phyloP scores from a whole-genome alignment of 768 basidiomycete genomes.

The Xerocomus spinulosus region DNA sequence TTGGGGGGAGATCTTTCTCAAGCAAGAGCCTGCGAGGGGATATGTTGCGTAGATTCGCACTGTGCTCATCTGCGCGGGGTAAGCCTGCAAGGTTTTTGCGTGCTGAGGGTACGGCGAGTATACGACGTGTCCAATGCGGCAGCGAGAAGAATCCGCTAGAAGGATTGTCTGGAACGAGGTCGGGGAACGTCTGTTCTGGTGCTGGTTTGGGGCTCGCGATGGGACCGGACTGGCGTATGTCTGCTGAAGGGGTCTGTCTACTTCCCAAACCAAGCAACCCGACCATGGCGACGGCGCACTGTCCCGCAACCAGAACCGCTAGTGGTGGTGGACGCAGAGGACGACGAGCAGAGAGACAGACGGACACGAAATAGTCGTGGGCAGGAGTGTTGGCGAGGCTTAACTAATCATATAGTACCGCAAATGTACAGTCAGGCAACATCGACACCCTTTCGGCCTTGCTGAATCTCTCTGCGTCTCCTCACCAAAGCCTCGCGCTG shows the following conservation, averaged over 20 bases:
- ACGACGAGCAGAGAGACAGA: constrained; percentile 6
- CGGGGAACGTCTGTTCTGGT: constrained; percentile 39
- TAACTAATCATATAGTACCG: constrained; percentile 8
- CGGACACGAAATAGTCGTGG: constrained; percentile 9
- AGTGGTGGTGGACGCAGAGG: not conserved
- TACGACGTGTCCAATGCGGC: constrained; percentile 60
- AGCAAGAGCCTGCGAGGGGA: constrained; percentile 9
- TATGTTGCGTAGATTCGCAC: constrained; percentile 17
- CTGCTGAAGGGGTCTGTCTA: constrained; percentile 31
- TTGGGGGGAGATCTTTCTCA: constrained; percentile 52
- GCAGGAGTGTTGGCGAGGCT: constrained; percentile 3
- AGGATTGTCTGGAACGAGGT: constrained; percentile 38
- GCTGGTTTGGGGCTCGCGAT: constrained; percentile 29
- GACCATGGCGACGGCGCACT: constrained; percentile 30
- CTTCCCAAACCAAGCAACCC: constrained; percentile 34
- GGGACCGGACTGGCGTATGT: constrained; percentile 23
- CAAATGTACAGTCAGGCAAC: constrained; percentile 17
- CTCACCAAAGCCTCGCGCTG: constrained; percentile 61
- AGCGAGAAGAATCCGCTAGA: constrained; percentile 56
- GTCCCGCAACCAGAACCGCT: not conserved
- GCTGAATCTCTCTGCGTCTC: constrained; percentile 49
- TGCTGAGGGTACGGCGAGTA: constrained; percentile 29
- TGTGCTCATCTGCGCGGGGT: constrained; percentile 21
- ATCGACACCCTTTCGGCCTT: constrained; percentile 34
- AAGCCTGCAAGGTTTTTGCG: constrained; percentile 28